Conservation (phyloP, 1,284 basidiomycete genomes). For the Paramarasmius palmivorus region DNA sequence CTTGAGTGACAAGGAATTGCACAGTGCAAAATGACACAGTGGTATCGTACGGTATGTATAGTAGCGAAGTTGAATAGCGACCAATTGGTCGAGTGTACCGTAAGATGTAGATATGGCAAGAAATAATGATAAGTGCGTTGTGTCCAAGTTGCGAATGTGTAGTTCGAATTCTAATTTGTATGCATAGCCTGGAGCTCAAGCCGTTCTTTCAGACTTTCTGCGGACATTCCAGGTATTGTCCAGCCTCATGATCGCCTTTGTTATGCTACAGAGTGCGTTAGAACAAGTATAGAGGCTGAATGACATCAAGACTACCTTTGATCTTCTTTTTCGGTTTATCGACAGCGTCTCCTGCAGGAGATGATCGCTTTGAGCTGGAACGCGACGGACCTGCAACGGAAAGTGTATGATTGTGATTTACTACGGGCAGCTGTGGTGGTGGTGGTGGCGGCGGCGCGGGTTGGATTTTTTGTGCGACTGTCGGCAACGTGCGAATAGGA, state of each 20-base stretch:
- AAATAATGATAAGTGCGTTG: too few species aligned
- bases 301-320: background rate
- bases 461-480: too few species aligned
- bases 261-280: background rate
- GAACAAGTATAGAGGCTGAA: background rate
- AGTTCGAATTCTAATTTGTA: too few species aligned
- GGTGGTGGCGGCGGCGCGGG: background rate
- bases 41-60: too few species aligned
- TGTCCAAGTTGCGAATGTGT: too few species aligned
- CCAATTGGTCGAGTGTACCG: too few species aligned
- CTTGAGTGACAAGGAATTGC: too few species aligned
- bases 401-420: background rate
- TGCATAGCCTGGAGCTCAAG: too few species aligned
- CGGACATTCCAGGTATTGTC: constrained; percentile 1
- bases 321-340: constrained; percentile 1
- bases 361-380: background rate
- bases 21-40: too few species aligned
- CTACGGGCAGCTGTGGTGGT: background rate
- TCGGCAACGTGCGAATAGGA: background rate
- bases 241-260: background rate
- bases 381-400: background rate
- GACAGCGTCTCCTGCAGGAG: background rate
- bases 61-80: too few species aligned
- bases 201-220: too few species aligned
- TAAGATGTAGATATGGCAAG: too few species aligned